These are phyloP conservation scores for Cyclotella baltica DNA, from an alignment of 108 stramenopile genomes.

Conservation along the genomic window DNA sequence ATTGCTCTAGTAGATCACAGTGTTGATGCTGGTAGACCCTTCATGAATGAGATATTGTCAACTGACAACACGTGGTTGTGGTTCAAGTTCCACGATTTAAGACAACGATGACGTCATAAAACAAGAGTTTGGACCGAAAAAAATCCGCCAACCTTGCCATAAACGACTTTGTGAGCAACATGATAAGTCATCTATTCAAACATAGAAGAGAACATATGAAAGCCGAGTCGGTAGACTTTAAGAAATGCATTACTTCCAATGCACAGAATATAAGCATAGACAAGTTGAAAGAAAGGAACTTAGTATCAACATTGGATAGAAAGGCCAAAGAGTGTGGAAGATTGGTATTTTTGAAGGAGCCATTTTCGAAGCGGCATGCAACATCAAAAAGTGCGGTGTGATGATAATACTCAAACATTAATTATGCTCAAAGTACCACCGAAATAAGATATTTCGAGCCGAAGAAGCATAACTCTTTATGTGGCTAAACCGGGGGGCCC, in stretches of 20 bases:
- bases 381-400: constrained; percentile 4
- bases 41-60: too few species aligned
- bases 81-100: too few species aligned
- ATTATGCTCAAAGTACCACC: constrained; percentile 27
- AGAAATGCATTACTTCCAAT: background rate
- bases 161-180: constrained; percentile 3
- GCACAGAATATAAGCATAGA: background rate
- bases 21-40: too few species aligned
- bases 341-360: constrained; percentile 30
- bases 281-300: background rate
- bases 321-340: constrained; percentile 9
- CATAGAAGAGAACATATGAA: background rate
- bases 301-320: background rate
- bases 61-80: too few species aligned
- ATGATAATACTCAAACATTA: constrained; percentile 17
- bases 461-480: background rate
- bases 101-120: too few species aligned
- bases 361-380: constrained; percentile 23
- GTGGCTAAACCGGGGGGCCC: background rate
- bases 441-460: background rate
- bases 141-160: constrained; percentile 14
- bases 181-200: background rate
- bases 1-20: too few species aligned
- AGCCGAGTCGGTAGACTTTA: background rate
- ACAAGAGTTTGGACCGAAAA: too few species aligned